Conservation (phyloP, 2,329 filamentous ascomycete species). For the Aspergillus alliaceus region DNA sequence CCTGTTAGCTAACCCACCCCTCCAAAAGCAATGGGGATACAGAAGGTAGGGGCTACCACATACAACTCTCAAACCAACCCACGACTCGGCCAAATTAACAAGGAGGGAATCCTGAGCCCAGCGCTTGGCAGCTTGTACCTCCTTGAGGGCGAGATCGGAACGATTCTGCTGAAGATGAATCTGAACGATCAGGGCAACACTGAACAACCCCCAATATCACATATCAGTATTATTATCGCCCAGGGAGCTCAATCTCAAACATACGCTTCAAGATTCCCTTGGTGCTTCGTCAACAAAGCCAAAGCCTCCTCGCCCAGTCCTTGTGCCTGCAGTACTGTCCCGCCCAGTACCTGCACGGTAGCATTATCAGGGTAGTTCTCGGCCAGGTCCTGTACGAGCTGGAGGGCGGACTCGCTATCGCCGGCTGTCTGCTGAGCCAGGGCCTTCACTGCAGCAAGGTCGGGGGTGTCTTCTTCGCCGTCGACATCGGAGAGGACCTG, state of each 20-base stretch:
- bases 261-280: slow-evolving; percentile 76
- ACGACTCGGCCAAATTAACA: slow-evolving; percentile 92
- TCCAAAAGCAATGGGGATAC: background rate
- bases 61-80: slow-evolving; percentile 87
- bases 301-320: slow-evolving; percentile 86
- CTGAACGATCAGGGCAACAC: slow-evolving; percentile 85
- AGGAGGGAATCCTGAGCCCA: slow-evolving; percentile 95
- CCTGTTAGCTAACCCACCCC: background rate
- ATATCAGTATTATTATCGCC: background rate
- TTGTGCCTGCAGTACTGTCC: slow-evolving; percentile 76
- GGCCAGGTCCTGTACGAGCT: slow-evolving; percentile 66
- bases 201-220: slow-evolving; percentile 13
- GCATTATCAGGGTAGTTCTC: slow-evolving; percentile 69
- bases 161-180: slow-evolving; percentile 91
- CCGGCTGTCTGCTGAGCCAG: slow-evolving; percentile 68
- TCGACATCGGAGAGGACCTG: slow-evolving; percentile 69
- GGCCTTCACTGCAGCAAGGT: slow-evolving; percentile 73
- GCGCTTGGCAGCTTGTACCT: slow-evolving; percentile 79
- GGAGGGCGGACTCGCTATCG: slow-evolving; percentile 61
- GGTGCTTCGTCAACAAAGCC: slow-evolving; percentile 74
- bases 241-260: slow-evolving; percentile 34
- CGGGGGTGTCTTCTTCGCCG: slow-evolving; percentile 65
- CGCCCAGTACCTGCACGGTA: slow-evolving; percentile 77
- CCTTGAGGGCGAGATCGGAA: slow-evolving; percentile 84
- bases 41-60: slow-evolving; percentile 21